Evolutionary conservation across 805 yeast genomes (phyloP).

Genomic region (Candida sphagnicola): DNA sequence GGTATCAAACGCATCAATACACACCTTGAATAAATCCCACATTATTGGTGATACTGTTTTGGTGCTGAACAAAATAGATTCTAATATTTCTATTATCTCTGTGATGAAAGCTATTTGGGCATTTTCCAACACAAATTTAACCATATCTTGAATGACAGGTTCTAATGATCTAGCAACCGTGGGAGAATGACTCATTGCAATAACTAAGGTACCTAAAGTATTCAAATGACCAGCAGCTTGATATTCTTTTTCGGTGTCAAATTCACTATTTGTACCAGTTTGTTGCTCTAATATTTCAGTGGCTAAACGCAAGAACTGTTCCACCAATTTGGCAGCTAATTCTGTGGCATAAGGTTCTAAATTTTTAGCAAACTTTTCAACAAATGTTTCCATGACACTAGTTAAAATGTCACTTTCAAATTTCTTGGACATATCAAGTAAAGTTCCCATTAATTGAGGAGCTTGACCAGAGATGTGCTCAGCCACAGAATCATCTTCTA

Average conservation of each 20-base stretch:
- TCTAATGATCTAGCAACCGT: slow-evolving; percentile 34
- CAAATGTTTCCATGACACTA: slow-evolving; percentile 43
- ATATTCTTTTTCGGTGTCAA: slow-evolving; percentile 36
- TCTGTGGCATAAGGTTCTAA: slow-evolving; percentile 40
- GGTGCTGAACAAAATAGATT: slow-evolving; percentile 53
- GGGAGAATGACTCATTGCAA: slow-evolving; percentile 40
- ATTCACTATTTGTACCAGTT: slow-evolving; percentile 12
- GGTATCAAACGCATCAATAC: slow-evolving; percentile 52
- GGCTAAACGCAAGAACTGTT: slow-evolving; percentile 71
- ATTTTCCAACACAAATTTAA: slow-evolving; percentile 33
- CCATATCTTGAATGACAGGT: slow-evolving; percentile 27
- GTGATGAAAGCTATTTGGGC: slow-evolving; percentile 37
- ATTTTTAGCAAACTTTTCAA: slow-evolving; percentile 38
- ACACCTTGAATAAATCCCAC: slow-evolving; percentile 50
- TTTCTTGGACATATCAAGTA: slow-evolving; percentile 41
- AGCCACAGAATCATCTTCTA: slow-evolving; percentile 43
- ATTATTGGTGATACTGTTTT: slow-evolving; percentile 44
- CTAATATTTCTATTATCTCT: slow-evolving; percentile 43
- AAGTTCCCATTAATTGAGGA: slow-evolving; percentile 42
- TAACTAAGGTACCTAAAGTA: slow-evolving; percentile 39
- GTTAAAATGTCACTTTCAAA: slow-evolving; percentile 42
- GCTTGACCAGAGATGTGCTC: slow-evolving; percentile 39
- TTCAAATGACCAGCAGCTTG: slow-evolving; percentile 41
- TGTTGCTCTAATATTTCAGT: slow-evolving; percentile 44
- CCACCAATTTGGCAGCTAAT: slow-evolving; percentile 50